Evolutionary conservation across 805 yeast species (phyloP).

Genomic region (Scheffersomyces lignosus): DNA sequence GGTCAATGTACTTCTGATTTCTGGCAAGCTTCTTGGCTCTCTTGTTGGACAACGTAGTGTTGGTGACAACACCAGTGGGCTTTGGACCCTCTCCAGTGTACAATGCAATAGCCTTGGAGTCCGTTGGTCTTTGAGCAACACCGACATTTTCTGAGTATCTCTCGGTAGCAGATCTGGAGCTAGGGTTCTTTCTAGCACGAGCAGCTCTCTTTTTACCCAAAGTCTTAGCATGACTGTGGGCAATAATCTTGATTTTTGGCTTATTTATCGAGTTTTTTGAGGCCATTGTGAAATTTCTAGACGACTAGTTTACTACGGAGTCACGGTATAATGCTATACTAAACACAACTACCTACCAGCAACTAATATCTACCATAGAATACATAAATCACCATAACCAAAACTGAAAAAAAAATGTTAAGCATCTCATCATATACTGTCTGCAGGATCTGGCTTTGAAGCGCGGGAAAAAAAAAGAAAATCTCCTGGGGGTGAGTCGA

Average conservation of each 20-base stretch:
- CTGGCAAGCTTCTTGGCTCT: slow-evolving; percentile 77
- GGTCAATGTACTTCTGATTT: slow-evolving; percentile 68
- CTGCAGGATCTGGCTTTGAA: not conserved
- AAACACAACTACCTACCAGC: no score
- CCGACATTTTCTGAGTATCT: slow-evolving; percentile 38
- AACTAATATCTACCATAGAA: no score
- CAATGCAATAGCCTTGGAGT: slow-evolving; percentile 45
- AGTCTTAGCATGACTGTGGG: slow-evolving; percentile 50
- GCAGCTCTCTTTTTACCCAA: slow-evolving; percentile 57
- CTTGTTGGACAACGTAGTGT: slow-evolving; percentile 69
- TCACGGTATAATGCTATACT: no score
- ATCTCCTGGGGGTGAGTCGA: slow-evolving; percentile 52
- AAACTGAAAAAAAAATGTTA: no score
- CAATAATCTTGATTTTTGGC: slow-evolving; percentile 61
- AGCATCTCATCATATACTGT: not conserved
- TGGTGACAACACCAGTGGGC: slow-evolving; percentile 46
- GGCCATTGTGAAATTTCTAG: slow-evolving; percentile 65
- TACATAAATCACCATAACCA: not conserved
- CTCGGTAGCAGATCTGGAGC: slow-evolving; percentile 44
- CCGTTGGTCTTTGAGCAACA: slow-evolving; percentile 32
- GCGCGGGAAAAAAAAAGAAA: slow-evolving; percentile 15
- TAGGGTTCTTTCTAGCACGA: slow-evolving; percentile 39
- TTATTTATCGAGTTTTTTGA: slow-evolving; percentile 79
- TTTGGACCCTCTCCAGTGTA: slow-evolving; percentile 36
- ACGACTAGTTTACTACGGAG: no score